A percentile compares a stretch with the other conserved stretches of the same genome.
Conservation (phyloP, 2,329 filamentous ascomycete genomes). For the Leptographium procerum region DNA sequence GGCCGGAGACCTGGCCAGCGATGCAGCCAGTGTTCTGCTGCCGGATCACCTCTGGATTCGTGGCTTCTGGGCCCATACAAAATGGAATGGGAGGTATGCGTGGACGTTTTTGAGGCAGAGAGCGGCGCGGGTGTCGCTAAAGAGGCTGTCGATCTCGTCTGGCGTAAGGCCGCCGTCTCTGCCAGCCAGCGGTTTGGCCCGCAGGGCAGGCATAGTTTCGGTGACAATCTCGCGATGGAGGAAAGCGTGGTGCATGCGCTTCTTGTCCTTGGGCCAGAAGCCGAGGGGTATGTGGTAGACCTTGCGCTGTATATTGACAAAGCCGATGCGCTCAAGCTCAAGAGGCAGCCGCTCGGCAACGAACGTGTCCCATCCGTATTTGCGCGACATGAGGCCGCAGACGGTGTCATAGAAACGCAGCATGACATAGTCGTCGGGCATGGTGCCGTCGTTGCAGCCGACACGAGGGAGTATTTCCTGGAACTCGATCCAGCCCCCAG, state of each 20-base stretch:
- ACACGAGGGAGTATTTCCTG: constrained; percentile 30
- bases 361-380: constrained; percentile 26
- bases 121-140: constrained; percentile 18
- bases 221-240: constrained; percentile 27
- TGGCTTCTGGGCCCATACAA: constrained; percentile 33
- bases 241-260: constrained; percentile 28
- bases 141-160: constrained; percentile 21
- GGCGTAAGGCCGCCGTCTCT: constrained; percentile 22
- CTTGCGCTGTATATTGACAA: constrained; percentile 28
- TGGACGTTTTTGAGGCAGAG: constrained; percentile 24
- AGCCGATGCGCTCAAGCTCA: constrained; percentile 27
- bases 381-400: constrained; percentile 13
- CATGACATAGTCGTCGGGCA: constrained; percentile 28
- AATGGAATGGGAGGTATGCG: constrained; percentile 30
- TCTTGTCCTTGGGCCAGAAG: constrained; percentile 29
- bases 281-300: constrained; percentile 34
- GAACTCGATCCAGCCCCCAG: constrained; percentile 39
- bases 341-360: constrained; percentile 20
- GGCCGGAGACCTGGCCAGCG: not conserved
- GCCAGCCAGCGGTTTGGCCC: constrained; percentile 28
- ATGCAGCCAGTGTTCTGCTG: not conserved
- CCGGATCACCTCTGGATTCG: not conserved
- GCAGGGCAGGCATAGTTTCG: constrained; percentile 28
- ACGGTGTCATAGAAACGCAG: constrained; percentile 19
- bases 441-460: constrained; percentile 31